phyloP scores from a whole-genome alignment of 371 early-diverging fungal species.

The Phascolomyces articulosus region DNA sequence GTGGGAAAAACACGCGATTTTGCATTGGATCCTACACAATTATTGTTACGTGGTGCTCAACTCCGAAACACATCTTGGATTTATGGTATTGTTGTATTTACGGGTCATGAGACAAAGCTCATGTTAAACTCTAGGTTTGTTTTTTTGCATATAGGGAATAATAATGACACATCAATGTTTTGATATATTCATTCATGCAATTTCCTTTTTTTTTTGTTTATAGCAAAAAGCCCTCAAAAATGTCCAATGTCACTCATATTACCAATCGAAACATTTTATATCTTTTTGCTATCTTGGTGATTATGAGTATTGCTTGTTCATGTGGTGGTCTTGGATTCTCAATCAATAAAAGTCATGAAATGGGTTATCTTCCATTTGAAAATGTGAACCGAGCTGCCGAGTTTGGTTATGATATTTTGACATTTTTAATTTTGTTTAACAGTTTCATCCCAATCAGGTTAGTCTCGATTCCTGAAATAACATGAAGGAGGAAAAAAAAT shows the following conservation, averaged over 20 bases:
- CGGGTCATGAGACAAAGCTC: slow-evolving; percentile 91
- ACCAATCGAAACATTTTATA: slow-evolving; percentile 94
- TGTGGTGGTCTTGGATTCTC: slow-evolving; percentile 70
- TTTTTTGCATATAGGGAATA: too few relatives aligned
- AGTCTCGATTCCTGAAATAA: slow-evolving; percentile 5
- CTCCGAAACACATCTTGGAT: slow-evolving; percentile 87
- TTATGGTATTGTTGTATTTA: slow-evolving; percentile 84
- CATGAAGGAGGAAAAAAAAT: too few relatives aligned
- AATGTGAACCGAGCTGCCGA: slow-evolving; percentile 35
- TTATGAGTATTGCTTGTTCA: slow-evolving; percentile 86
- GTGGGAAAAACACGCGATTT: slow-evolving; percentile 58
- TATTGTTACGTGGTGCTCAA: slow-evolving; percentile 83
- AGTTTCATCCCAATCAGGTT: slow-evolving; percentile 88
- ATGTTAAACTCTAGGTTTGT: slow-evolving; percentile 80
- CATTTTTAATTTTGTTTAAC: slow-evolving; percentile 89
- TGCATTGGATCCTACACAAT: slow-evolving; percentile 81
- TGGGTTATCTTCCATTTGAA: slow-evolving; percentile 42
- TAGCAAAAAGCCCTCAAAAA: slow-evolving; percentile 55
- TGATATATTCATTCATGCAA: too few relatives aligned
- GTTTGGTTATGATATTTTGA: slow-evolving; percentile 78
- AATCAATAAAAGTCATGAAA: slow-evolving; percentile 30
- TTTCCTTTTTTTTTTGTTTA: too few relatives aligned
- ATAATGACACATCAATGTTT: too few relatives aligned
- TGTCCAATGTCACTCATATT: slow-evolving; percentile 77
- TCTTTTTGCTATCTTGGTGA: slow-evolving; percentile 84